These are phyloP conservation scores for Plasmopara muralis DNA, from an alignment of 352 stramenopile species.

Conservation along the genomic window DNA sequence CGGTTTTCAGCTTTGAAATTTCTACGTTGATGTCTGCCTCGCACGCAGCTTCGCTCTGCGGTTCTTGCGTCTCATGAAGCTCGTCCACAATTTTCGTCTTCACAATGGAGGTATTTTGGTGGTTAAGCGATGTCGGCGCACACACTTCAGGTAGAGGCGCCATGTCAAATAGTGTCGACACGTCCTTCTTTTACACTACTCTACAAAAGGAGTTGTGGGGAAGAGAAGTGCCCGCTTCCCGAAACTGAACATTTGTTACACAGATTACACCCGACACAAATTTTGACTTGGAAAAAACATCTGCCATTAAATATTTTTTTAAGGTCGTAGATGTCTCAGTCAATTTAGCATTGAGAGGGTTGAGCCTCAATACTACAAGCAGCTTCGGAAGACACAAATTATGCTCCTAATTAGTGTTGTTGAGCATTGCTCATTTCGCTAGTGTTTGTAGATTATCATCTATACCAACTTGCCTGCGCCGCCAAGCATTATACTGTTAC, in stretches of 20 bases:
- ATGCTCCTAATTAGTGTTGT: background rate
- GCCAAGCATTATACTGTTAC: background rate
- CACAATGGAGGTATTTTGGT: conserved; percentile 13
- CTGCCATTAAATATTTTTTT: background rate
- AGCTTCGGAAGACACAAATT: background rate
- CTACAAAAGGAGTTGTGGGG: conserved; percentile 25
- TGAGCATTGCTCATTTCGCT: background rate
- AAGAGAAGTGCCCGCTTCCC: conserved; percentile 16
- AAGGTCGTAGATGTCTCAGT: conserved; percentile 11
- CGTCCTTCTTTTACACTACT: conserved; percentile 18
- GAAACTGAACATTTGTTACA: background rate
- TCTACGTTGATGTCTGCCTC: conserved; percentile 20
- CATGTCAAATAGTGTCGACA: conserved; percentile 11
- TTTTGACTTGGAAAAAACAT: no score
- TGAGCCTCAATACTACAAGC: no score
- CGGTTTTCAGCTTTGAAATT: background rate
- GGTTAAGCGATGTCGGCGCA: background rate
- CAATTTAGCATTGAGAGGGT: no score
- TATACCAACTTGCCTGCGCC: background rate
- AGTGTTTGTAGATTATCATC: background rate
- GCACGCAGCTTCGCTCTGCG: conserved; percentile 17
- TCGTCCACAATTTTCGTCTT: conserved; percentile 21
- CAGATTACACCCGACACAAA: background rate
- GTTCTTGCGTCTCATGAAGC: conserved; percentile 7
- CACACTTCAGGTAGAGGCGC: conserved; percentile 27